Percentiles rank a stretch among this genome's conserved stretches.
These are phyloP conservation scores for Kalanchoe fedtschenkoi DNA, from an alignment of 164 flowering plant genomes.

Conservation along the genomic window DNA sequence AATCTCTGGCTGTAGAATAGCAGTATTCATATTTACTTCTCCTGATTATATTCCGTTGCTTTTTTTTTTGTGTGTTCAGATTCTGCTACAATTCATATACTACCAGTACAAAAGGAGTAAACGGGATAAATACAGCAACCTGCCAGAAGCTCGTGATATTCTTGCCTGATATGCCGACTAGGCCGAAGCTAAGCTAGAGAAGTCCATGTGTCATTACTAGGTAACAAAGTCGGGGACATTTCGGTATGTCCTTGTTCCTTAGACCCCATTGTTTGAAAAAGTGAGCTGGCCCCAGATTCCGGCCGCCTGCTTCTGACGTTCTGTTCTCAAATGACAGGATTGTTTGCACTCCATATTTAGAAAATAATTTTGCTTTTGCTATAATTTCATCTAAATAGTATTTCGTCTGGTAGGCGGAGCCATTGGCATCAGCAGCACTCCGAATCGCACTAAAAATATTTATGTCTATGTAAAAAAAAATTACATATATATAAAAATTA, in stretches of 20 bases:
- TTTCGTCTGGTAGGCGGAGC: too few species aligned
- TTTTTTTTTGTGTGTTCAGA: neutral
- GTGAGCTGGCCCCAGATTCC: neutral
- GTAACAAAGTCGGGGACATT: neutral
- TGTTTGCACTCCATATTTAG: too few species aligned
- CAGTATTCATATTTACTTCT: neutral
- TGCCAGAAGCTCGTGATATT: neutral
- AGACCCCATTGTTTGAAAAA: neutral
- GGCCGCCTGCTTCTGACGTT: neutral
- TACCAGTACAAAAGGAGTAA: neutral
- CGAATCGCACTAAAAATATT: too few species aligned
- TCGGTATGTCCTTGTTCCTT: neutral
- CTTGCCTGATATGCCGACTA: neutral
- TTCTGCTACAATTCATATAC: neutral
- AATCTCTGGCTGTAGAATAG: neutral
- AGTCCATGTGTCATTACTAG: too few species aligned
- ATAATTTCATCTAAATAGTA: too few species aligned
- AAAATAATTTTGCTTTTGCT: too few species aligned
- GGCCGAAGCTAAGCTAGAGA: too few species aligned
- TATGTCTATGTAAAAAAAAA: too few species aligned
- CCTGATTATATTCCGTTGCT: neutral
- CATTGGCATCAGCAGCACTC: too few species aligned
- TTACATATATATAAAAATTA: too few species aligned
- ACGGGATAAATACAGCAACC: neutral
- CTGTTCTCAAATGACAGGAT: too few species aligned